Base-by-base conservation (phyloP, 1,284 basidiomycete genomes). In the Irpex sp. region DNA sequence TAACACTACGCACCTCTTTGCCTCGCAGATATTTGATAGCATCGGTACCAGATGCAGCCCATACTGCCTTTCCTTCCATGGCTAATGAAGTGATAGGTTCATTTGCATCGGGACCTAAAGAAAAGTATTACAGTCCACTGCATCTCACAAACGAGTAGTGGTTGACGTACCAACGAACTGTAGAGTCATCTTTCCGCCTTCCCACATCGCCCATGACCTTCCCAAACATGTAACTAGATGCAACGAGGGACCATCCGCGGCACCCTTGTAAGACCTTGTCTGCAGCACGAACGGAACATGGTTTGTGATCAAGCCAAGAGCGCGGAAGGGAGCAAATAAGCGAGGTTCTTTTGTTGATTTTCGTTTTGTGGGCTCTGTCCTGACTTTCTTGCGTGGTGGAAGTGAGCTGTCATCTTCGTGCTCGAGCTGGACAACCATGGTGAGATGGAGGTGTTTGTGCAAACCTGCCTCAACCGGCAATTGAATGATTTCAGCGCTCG, bases 171-270 rank as follows among this genome's bases (percentile, higher is more conserved):
- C 95, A 64, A 97, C 94, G 74, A 99, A 98, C 55, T 98, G 81
- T 56, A 99, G 78, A 15, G 84, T 86, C 92, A 99, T 95, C 76
- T 90, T 93, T 37, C 89, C 92, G 11, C 94, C 95, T 71, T 98
- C 95, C 97, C 97, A 99, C 76, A 98, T 82, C 19, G 94, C 92
- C 97, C 97, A 99, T 68, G 92, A 89, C 66, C 83, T 86, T 13
- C 97, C 97, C 4, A 98, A 76, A 69, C 93, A 96, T 11, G 95
- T 97, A 50, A 98, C 78, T 57, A 99, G 81, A 68, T 94, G 89
- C 63, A 95, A 80, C 56, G 85, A 83, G 0, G 94, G 93, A 1
- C 90, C 92, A 54, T 92, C 90, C 0, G 90, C 87, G 6, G 93
- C 88, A 37, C 94, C 94, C 74, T 95, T 97, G 71, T 90, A 84